Percentiles rank a stretch among this genome's conserved stretches.
Evolutionary conservation across 1,139 yeast species (phyloP).

Genomic region (Torulaspora globosa): DNA sequence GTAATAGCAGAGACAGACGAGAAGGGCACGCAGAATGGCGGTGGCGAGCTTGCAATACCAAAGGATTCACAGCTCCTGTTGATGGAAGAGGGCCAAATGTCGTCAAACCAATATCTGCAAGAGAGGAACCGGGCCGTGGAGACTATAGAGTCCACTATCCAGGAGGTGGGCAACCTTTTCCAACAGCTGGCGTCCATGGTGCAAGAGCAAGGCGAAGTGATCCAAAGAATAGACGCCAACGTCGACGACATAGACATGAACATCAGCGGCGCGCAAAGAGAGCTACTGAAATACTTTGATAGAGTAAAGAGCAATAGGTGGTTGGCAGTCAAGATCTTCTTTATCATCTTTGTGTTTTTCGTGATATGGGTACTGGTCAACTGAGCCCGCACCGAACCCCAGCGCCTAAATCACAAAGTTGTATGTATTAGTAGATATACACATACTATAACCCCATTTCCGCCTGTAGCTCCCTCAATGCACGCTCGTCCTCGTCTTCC

Average conservation of each 20-base stretch:
- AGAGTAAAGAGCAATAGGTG: constrained; percentile 86
- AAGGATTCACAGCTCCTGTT: constrained; percentile 68
- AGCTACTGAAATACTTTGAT: constrained; percentile 82
- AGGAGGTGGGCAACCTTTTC: constrained; percentile 92
- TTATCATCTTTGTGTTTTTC: constrained; percentile 74
- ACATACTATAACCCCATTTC: constrained; percentile 77
- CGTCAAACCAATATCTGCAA: constrained; percentile 60
- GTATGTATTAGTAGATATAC: constrained; percentile 3
- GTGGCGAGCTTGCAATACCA: constrained; percentile 55
- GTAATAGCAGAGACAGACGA: constrained; percentile 38
- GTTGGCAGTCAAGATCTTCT: constrained; percentile 86
- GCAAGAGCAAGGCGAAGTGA: constrained; percentile 93
- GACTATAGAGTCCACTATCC: constrained; percentile 90
- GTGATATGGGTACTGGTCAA: constrained; percentile 76
- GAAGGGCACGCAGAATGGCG: constrained; percentile 30
- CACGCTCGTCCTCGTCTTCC: constrained; percentile 90
- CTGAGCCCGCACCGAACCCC: constrained; percentile 32
- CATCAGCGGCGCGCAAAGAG: constrained; percentile 91
- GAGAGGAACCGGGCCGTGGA: constrained; percentile 90
- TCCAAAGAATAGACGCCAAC: constrained; percentile 90
- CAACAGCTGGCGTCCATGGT: constrained; percentile 97
- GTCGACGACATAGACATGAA: constrained; percentile 90
- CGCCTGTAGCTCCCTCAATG: constrained; percentile 81
- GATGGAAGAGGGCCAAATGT: constrained; percentile 60
- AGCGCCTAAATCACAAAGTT: background rate